Percentiles rank a stretch among this genome's conserved stretches.
These are phyloP conservation scores for Apiospora arundinis DNA, from an alignment of 2,329 filamentous ascomycete species.

Conservation along the genomic window DNA sequence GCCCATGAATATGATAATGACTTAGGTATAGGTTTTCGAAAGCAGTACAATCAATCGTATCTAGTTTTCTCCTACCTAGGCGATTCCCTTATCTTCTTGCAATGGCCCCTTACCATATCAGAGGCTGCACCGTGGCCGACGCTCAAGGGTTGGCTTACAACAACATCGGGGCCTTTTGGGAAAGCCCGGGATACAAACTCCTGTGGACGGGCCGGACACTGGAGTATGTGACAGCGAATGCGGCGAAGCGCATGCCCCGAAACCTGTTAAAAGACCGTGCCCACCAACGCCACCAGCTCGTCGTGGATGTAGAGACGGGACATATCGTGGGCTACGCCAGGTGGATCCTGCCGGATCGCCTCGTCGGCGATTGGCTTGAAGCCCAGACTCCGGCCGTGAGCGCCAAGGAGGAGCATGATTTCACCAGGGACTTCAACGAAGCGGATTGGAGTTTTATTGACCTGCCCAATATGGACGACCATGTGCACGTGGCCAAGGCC, in stretches of 20 bases:
- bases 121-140: conserved; percentile 28
- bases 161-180: conserved; percentile 34
- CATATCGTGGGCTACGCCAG: conserved; percentile 33
- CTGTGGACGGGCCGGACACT: conserved; percentile 26
- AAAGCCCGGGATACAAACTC: conserved; percentile 29
- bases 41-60: neutral
- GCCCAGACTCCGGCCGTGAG: conserved; percentile 28
- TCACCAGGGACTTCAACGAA: conserved; percentile 24
- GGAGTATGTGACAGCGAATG: conserved; percentile 27
- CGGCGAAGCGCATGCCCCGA: conserved; percentile 28
- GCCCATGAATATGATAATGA: neutral
- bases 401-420: conserved; percentile 25
- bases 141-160: conserved; percentile 28
- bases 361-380: conserved; percentile 28
- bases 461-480: conserved; percentile 27
- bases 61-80: neutral
- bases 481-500: conserved; percentile 23
- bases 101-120: conserved; percentile 25
- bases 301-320: conserved; percentile 32
- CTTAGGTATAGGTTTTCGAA: neutral
- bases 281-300: conserved; percentile 31
- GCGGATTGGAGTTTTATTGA: conserved; percentile 27
- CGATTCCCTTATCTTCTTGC: too few relatives aligned
- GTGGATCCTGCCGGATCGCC: conserved; percentile 31
- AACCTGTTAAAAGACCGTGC: conserved; percentile 29